phyloP scores from a whole-genome alignment of 169 alveolate species.

The Babesia bigemina region DNA sequence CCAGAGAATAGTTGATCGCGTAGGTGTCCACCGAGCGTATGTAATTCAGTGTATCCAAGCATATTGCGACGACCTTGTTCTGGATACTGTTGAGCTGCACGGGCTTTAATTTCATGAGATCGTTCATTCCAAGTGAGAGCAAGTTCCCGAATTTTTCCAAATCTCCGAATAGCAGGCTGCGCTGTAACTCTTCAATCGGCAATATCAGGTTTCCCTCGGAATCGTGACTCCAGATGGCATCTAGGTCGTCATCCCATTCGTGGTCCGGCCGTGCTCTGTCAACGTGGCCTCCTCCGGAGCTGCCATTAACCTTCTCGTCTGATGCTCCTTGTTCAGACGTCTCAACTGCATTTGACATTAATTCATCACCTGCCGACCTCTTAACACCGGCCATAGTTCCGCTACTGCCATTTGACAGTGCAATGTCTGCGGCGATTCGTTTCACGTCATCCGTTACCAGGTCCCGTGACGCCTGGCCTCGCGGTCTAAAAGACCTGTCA shows the following conservation, averaged over 20 bases:
- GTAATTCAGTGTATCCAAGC: conserved; percentile 28
- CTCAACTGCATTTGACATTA: no score
- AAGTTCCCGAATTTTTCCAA: conserved; percentile 44
- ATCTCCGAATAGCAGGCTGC: conserved; percentile 42
- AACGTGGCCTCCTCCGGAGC: background rate
- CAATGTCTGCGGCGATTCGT: conserved; percentile 4
- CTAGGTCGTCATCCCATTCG: background rate
- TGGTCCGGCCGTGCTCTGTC: background rate
- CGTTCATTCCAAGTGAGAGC: conserved; percentile 44
- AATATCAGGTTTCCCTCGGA: conserved; percentile 34
- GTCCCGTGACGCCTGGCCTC: background rate
- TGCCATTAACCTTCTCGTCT: background rate
- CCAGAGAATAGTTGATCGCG: conserved; percentile 25
- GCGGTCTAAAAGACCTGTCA: conserved; percentile 18
- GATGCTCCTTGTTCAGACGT: background rate
- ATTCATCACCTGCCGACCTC: background rate
- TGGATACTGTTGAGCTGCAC: conserved; percentile 56
- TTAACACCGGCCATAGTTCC: background rate
- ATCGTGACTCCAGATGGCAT: conserved; percentile 30
- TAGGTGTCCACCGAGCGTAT: conserved; percentile 48
- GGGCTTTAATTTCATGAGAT: conserved; percentile 48
- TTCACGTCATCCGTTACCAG: background rate
- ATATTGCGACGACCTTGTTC: conserved; percentile 47
- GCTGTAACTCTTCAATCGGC: conserved; percentile 49
- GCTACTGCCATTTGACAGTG: background rate